A percentile compares a stretch with the other conserved stretches of the same genome.
Conservation (phyloP, 441 rosid species). For the Isatis lusitanica region DNA sequence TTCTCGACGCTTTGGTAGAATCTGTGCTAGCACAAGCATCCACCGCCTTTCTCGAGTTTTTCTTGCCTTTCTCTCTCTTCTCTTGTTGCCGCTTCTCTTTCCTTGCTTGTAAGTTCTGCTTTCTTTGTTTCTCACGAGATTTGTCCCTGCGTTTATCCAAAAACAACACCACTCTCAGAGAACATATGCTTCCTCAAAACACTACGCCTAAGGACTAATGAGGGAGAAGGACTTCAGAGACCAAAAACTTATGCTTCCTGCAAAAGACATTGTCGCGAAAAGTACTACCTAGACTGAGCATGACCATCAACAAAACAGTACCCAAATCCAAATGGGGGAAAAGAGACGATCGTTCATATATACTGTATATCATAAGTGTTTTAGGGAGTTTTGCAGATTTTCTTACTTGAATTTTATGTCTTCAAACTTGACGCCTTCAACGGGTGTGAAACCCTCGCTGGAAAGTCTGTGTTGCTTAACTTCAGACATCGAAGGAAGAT, state of each 20-base stretch:
- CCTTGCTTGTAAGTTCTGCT: slow-evolving; percentile 61
- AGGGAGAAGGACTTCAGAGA: neutral
- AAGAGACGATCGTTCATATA: neutral
- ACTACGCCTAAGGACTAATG: neutral
- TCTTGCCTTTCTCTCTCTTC: slow-evolving; percentile 46
- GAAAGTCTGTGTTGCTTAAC: slow-evolving; percentile 74
- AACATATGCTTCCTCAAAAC: neutral
- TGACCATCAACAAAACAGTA: too few species aligned
- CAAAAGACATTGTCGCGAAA: neutral
- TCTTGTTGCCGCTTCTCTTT: slow-evolving; percentile 49
- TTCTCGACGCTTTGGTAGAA: slow-evolving; percentile 40
- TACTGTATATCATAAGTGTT: neutral
- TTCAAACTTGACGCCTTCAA: slow-evolving; percentile 60
- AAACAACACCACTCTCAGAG: neutral
- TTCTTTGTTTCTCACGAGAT: slow-evolving; percentile 81
- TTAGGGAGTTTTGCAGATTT: neutral
- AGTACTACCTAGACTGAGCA: too few species aligned
- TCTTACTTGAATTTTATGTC: slow-evolving; percentile 76
- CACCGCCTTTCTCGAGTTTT: slow-evolving; percentile 34
- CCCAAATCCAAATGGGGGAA: too few species aligned
- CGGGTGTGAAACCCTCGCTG: slow-evolving; percentile 63
- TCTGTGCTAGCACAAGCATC: slow-evolving; percentile 32
- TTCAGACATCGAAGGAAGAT: slow-evolving; percentile 83
- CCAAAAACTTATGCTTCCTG: slow-evolving; percentile 1
- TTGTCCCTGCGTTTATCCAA: slow-evolving; percentile 57